Base-by-base conservation (phyloP, 1,284 basidiomycete genomes). In the Cryptococcus jaspeensis region DNA sequence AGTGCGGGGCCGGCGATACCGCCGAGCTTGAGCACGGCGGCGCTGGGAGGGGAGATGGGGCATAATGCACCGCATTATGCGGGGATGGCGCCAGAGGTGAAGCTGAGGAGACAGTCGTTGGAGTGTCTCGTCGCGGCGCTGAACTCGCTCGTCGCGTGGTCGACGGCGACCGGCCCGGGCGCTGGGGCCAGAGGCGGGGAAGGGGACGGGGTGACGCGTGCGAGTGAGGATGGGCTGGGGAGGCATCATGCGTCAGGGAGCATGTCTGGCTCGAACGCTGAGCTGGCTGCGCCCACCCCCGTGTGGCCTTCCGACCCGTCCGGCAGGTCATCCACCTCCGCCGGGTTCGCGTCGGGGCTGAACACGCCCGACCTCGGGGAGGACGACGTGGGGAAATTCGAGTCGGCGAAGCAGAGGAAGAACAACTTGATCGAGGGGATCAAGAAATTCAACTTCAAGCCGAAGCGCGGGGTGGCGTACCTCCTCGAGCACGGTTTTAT, bases 361-460 rank as follows among this genome's bases (percentile, higher is more conserved):
- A 78, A 83, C 11, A 92, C 90, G 0, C 90, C 90, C 0, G 90
- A 93, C 53, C 70, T 85, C 7, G 70, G 61, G 22, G 67, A 78
- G 51, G 96, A 99, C 72, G 96, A 99, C 72, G 95, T 95, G 0
- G 87, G 83, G 38, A 86, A 85, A 71, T 98, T 99, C 67, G 96
- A 99, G 80, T 94, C 84, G 64, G 96, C 93, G 32, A 99, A 97
- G 77, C 89, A 93, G 78, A 90, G 92, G 80, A 99, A 99, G 81
- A 99, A 91, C 37, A 92, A 89, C 1, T 78, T 99, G 32, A 79
- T 96, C 45, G 96, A 99, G 72, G 97, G 95, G 32, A 90, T 99
- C 75, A 92, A 89, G 77, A 92, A 92, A 76, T 99, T 99, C 80
- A 99, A 99, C 78, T 94, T 89, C 80, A 99, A 98, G 78, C 94